phyloP scores from a whole-genome alignment of 441 rosid species.

The Jatropha multifida region DNA sequence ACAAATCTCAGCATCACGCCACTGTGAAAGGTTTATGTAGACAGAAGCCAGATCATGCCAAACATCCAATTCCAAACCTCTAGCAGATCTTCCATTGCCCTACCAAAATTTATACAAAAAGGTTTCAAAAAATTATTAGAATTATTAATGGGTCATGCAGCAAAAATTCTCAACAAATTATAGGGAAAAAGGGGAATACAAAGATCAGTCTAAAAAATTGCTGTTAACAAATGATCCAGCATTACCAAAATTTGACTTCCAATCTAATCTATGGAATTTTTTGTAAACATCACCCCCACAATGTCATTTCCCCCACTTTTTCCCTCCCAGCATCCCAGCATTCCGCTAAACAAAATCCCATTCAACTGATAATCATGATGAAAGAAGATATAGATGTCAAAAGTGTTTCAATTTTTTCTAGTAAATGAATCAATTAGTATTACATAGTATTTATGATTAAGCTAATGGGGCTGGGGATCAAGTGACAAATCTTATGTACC shows the following conservation, averaged over 20 bases:
- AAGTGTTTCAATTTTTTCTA: neutral
- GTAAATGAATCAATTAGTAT: neutral
- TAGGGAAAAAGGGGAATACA: neutral
- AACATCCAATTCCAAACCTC: slow-evolving; percentile 68
- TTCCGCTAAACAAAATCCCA: neutral
- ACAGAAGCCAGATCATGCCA: slow-evolving; percentile 88
- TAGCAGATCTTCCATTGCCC: slow-evolving; percentile 39
- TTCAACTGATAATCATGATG: neutral
- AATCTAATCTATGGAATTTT: neutral
- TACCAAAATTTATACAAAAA: slow-evolving; percentile 27
- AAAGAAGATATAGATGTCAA: neutral
- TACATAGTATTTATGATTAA: neutral
- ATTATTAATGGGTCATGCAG: neutral
- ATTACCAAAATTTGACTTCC: neutral
- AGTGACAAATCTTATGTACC: slow-evolving; percentile 45
- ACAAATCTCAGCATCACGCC: slow-evolving; percentile 89
- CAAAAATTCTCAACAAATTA: neutral
- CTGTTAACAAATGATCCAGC: neutral
- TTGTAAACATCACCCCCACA: neutral
- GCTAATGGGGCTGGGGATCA: neutral
- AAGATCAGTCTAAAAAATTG: neutral
- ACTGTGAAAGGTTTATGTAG: slow-evolving; percentile 67
- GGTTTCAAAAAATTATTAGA: neutral
- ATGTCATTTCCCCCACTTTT: neutral
- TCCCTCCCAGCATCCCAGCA: neutral